Base-by-base conservation (phyloP, 2,329 filamentous ascomycete genomes). In the Mariannaea elegans region DNA sequence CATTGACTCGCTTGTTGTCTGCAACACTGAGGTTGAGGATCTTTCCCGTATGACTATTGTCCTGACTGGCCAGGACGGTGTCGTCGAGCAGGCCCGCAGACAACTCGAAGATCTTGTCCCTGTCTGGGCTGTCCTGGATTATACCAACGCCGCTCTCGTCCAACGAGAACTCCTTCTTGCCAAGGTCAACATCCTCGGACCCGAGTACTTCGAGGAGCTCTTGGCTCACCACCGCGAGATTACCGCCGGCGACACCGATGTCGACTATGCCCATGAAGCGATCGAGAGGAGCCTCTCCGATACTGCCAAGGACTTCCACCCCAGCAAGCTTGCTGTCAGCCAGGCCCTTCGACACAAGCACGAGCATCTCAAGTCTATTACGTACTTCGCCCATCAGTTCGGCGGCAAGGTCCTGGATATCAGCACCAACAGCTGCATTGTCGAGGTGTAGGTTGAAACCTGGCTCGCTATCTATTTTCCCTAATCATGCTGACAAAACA, bases 21-120 rank as follows among this genome's bases (percentile, higher is more conserved):
- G 95, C 83, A 95, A 92, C 79, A 99, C 95, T 63, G 95, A 99
- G 80, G 94, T 99, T 23, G 92, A 94, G 71, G 95, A 99, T 73
- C 84, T 99, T 52, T 97, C 93, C 31, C 93, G 95, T 74, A 99
- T 99, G 95, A 99, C 95, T 57, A 98, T 99, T 73, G 95, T 99
- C 66, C 85, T 99, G 51, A 93, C 93, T 56, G 95, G 95, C 13
- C 94, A 97, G 79, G 95, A 98, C 72, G 94, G 94, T 54, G 94
- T 98, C 32, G 93, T 99, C 24, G 95, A 99, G 84, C 95, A 99
- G 81, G 95, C 95, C 56, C 88, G 95, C 65, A 86, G 95, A 65
- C 95, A 99, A 81, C 83, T 99, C 56, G 95, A 99, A 80, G 95
- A 99, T 73, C 83, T 99, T 49, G 95, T 99, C 21, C 95, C 95